phyloP scores from a whole-genome alignment of 176 grass and related monocot genomes.

The barley (Hordeum vulgare) region MorexV3_pseudomolecules_assembly NC_058523.1:191661187-191661686 shows the following conservation, averaged over 20 bases:
- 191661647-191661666: not conserved
- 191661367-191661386: not conserved
- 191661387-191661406: too few species aligned
- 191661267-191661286: not conserved
- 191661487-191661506: not conserved
- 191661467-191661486: not conserved
- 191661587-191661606: not conserved
- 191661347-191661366: not conserved
- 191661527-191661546: not conserved
- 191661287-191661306: not conserved
- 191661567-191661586: not conserved
- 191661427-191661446: not conserved
- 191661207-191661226: not conserved
- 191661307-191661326: not conserved
- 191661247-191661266: not conserved
- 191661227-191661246: not conserved
- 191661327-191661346: not conserved
- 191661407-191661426: not conserved
- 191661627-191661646: not conserved
- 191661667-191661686: not conserved
- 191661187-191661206: conserved; percentile 44
- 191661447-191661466: not conserved
- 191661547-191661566: not conserved
- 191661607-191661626: not conserved
- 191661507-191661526: not conserved